Percentiles rank a stretch among this genome's conserved stretches.
phyloP scores from a whole-genome alignment of 108 stramenopile species.

The Parietichytrium sp. region DNA sequence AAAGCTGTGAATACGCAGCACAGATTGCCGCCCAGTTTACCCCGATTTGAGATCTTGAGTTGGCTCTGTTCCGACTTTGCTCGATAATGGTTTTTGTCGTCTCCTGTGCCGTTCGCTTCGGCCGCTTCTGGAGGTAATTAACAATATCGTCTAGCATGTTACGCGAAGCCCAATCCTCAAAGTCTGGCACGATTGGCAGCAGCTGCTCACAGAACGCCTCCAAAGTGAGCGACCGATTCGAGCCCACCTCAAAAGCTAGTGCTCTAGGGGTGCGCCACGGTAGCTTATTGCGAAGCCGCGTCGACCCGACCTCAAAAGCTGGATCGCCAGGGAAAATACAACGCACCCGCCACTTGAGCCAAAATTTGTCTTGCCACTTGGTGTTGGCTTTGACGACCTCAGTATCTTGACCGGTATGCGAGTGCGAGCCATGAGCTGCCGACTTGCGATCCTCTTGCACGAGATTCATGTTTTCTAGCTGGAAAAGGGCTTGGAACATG shows the following conservation, averaged over 20 bases:
- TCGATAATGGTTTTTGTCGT: too few species aligned
- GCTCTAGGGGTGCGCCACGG: slow-evolving; percentile 31
- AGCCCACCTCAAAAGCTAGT: background rate
- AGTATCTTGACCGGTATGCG: too few species aligned
- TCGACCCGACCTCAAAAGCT: background rate
- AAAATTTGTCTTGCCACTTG: background rate
- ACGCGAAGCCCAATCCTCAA: slow-evolving; percentile 15
- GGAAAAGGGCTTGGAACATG: slow-evolving; percentile 30
- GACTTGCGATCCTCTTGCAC: too few species aligned
- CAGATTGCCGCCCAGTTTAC: slow-evolving; percentile 37
- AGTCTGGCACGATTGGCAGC: slow-evolving; percentile 7
- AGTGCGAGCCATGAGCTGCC: too few species aligned
- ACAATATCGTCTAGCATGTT: background rate
- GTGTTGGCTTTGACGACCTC: background rate
- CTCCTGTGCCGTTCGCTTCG: too few species aligned
- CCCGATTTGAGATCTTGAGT: background rate
- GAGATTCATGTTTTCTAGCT: background rate
- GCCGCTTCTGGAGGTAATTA: background rate
- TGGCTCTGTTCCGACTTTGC: too few species aligned
- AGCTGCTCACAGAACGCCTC: background rate
- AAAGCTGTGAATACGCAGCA: slow-evolving; percentile 33
- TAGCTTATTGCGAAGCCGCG: background rate
- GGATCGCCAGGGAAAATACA: slow-evolving; percentile 5
- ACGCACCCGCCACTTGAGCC: slow-evolving; percentile 13
- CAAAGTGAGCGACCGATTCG: background rate